phyloP scores from a whole-genome alignment of 2,329 filamentous ascomycete species.

The Magnaporthiopsis rhizophila region DNA sequence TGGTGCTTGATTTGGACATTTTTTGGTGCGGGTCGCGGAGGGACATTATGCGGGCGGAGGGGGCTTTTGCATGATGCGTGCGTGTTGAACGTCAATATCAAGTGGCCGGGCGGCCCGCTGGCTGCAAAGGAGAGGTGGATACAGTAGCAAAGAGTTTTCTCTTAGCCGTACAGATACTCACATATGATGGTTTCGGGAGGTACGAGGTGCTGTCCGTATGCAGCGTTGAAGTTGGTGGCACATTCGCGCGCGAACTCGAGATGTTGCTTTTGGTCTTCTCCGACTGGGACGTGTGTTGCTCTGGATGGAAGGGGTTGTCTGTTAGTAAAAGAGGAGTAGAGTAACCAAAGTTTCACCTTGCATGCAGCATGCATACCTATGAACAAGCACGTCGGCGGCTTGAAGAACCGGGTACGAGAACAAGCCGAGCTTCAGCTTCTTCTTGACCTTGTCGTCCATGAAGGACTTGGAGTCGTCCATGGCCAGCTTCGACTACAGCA shows the following conservation, averaged over 20 bases:
- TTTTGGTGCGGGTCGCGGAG: slow-evolving; percentile 69
- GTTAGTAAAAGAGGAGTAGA: neutral
- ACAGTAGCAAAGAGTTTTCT: too few relatives aligned
- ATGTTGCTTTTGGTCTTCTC: slow-evolving; percentile 91
- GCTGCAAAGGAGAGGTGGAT: too few relatives aligned
- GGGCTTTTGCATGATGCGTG: slow-evolving; percentile 19
- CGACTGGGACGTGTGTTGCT: slow-evolving; percentile 90
- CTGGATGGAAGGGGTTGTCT: slow-evolving; percentile 27
- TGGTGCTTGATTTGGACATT: slow-evolving; percentile 86
- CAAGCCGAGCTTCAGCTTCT: slow-evolving; percentile 70
- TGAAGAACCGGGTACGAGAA: slow-evolving; percentile 96
- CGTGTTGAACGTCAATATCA: too few relatives aligned
- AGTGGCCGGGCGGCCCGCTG: too few relatives aligned
- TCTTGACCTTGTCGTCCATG: slow-evolving; percentile 50
- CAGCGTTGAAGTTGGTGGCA: slow-evolving; percentile 78
- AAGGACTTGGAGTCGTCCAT: slow-evolving; percentile 50
- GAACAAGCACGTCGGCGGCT: slow-evolving; percentile 87
- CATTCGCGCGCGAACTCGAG: slow-evolving; percentile 86
- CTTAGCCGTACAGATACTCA: slow-evolving; percentile 26
- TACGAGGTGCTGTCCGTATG: slow-evolving; percentile 54
- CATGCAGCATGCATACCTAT: too few relatives aligned
- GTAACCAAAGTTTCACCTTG: too few relatives aligned
- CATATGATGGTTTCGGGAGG: slow-evolving; percentile 65
- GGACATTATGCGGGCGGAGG: slow-evolving; percentile 83
- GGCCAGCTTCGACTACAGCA: slow-evolving; percentile 51